These are phyloP conservation scores for Rhodamnia rubescens DNA, from an alignment of 345 rosid species.

Conservation along the genomic window DNA sequence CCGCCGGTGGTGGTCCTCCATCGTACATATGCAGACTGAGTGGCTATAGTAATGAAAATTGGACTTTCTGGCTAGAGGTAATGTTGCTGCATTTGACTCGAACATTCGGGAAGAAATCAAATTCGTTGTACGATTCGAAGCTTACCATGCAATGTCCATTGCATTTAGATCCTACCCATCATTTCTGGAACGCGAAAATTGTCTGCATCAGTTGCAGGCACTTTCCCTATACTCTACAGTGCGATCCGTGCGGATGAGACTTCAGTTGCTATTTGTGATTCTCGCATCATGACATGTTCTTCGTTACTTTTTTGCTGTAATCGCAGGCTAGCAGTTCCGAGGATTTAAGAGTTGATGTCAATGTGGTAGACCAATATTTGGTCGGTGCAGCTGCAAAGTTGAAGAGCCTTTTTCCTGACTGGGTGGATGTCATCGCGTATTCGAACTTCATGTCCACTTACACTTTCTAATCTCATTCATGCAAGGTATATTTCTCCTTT, in stretches of 20 bases:
- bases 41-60: conserved; percentile 55
- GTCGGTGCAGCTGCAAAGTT: conserved; percentile 44
- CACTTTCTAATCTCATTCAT: conserved; percentile 24
- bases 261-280: not conserved
- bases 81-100: not conserved
- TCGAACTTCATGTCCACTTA: conserved; percentile 70
- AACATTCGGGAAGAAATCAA: not conserved
- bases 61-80: conserved; percentile 96
- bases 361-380: conserved; percentile 75
- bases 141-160: not conserved
- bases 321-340: conserved; percentile 46
- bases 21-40: conserved; percentile 81
- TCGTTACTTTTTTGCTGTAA: not conserved
- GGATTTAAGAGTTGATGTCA: conserved; percentile 55
- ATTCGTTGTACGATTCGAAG: not conserved
- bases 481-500: not conserved
- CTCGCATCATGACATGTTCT: not conserved
- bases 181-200: not conserved
- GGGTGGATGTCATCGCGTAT: conserved; percentile 71
- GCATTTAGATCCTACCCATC: not conserved
- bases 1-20: conserved; percentile 53
- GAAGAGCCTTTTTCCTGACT: conserved; percentile 66
- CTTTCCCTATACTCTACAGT: not conserved
- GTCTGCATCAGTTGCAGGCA: not conserved
- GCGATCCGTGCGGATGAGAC: not conserved